Percentiles rank a stretch among this genome's conserved stretches.
These are phyloP conservation scores for Hypoxylon fuscum DNA, from an alignment of 495 filamentous ascomycete species.

Conservation along the genomic window DNA sequence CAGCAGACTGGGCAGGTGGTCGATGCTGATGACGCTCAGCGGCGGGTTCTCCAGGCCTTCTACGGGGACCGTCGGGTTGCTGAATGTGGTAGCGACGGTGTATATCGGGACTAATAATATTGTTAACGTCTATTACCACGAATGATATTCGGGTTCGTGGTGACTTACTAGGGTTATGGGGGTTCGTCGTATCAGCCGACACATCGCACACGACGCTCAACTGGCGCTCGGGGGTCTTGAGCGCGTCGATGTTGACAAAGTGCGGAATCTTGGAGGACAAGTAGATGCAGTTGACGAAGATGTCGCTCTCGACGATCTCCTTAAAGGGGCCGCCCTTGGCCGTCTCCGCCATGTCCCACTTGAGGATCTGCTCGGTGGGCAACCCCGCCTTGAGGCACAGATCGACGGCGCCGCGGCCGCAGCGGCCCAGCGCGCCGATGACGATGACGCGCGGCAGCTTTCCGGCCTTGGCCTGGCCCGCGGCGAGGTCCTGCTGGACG, in stretches of 20 bases:
- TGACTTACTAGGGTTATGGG: slow-evolving; percentile 56
- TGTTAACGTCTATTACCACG: neutral
- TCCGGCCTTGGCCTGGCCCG: slow-evolving; percentile 60
- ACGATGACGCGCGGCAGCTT: slow-evolving; percentile 64
- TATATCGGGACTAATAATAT: slow-evolving; percentile 79
- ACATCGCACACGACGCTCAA: slow-evolving; percentile 92
- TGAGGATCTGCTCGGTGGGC: slow-evolving; percentile 74
- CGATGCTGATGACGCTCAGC: slow-evolving; percentile 84
- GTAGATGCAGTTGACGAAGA: slow-evolving; percentile 96
- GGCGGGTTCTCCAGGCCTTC: slow-evolving; percentile 64
- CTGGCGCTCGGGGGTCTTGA: slow-evolving; percentile 73
- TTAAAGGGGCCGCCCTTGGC: slow-evolving; percentile 81
- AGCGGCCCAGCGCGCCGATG: slow-evolving; percentile 80
- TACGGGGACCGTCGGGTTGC: slow-evolving; percentile 82
- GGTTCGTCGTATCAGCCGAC: slow-evolving; percentile 78
- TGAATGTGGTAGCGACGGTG: slow-evolving; percentile 80
- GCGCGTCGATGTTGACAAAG: slow-evolving; percentile 76
- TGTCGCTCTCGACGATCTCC: slow-evolving; percentile 82
- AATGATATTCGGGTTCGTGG: slow-evolving; percentile 46
- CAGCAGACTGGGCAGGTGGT: slow-evolving; percentile 88
- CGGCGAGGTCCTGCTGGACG: slow-evolving; percentile 72
- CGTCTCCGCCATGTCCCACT: slow-evolving; percentile 97
- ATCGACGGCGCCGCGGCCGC: slow-evolving; percentile 85
- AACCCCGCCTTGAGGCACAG: slow-evolving; percentile 80
- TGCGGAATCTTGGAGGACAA: slow-evolving; percentile 70